phyloP scores from a whole-genome alignment of 2,329 filamentous ascomycete genomes.

The Alternaria metachromatica region DNA sequence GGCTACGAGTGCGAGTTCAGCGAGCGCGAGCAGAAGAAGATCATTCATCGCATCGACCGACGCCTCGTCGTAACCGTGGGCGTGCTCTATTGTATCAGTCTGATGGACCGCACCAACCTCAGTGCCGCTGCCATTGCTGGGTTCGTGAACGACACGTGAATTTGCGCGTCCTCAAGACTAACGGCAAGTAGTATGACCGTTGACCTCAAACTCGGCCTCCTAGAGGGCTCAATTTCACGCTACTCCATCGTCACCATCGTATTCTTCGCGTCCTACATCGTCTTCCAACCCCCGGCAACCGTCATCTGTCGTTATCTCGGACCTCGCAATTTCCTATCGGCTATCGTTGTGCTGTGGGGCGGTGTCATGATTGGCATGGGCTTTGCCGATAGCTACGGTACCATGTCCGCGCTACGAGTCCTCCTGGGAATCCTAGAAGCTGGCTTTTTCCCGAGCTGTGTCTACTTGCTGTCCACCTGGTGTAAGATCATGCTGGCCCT shows the following conservation, averaged over 20 bases:
- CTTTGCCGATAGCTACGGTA: conserved; percentile 46
- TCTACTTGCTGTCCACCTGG: conserved; percentile 55
- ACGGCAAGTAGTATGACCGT: conserved; percentile 47
- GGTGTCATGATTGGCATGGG: conserved; percentile 55
- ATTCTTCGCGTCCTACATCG: conserved; percentile 54
- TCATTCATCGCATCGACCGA: conserved; percentile 72
- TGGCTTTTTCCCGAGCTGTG: conserved; percentile 51
- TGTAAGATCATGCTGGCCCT: not conserved
- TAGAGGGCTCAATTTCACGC: conserved; percentile 37
- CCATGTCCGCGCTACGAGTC: conserved; percentile 47
- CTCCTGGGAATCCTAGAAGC: conserved; percentile 52
- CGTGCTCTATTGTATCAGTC: conserved; percentile 73
- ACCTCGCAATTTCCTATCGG: conserved; percentile 46
- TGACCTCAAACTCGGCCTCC: conserved; percentile 42
- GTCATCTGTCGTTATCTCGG: conserved; percentile 51
- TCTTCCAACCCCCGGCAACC: conserved; percentile 52
- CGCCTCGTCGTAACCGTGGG: conserved; percentile 57
- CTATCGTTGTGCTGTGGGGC: conserved; percentile 50
- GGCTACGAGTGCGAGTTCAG: conserved; percentile 56
- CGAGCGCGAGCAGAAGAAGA: conserved; percentile 67
- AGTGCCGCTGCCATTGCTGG: conserved; percentile 75
- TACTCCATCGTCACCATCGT: conserved; percentile 66
- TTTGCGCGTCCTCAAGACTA: conserved; percentile 19
- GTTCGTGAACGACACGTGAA: conserved; percentile 37
- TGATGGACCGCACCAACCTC: conserved; percentile 83